Evolutionary conservation across 2,329 filamentous ascomycete species (phyloP), one percentile per base, ranked within the genome.

Genomic region (Diaporthe vaccinii): DNA sequence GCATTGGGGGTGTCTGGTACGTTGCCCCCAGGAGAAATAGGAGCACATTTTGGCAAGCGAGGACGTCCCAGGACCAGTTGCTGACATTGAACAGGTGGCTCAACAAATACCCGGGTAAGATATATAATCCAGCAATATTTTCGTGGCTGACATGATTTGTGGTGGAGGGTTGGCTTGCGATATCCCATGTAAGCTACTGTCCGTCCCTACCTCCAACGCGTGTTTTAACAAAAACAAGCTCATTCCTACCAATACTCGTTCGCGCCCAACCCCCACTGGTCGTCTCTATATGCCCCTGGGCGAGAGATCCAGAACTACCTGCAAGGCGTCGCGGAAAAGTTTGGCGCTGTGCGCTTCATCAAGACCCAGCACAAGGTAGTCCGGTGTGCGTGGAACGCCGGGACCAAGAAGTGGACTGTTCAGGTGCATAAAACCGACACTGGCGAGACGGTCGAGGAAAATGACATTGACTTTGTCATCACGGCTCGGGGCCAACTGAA

Each of bases 221-320:
- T 36, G 14, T 8, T 59, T 12, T 59, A 53, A 72, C 28, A 28
- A 28, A 20, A 77, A 57, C 77, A 78, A 81, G 84, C 87, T 9
- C 89, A 90, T 77, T 89, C 88, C 10, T 91, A 91, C 78, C 88
- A 89, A 76, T 90, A 89, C 78, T 85, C 88, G 0, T 90, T 89
- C 80, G 87, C 88, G 36, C 89, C 89, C 0, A 91, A 91, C 73
- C 86, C 88, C 4, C 79, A 87, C 74, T 91, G 89, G 89, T 87
- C 86, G 12, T 81, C 84, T 28, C 85, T 89, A 51, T 91, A 90
- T 77, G 87, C 86, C 3, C 85, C 85, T 0, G 84, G 84, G 34
- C 68, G 72, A n/a, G 89, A 91, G 79, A 89, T 89, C 46, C 84
- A 85, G 49, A 80, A 83, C 14, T 90, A 90, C 76, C 85, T 89